Evolutionary conservation across 805 yeast species (phyloP), one percentile per base, ranked within the genome.

Genomic region (Suhomyces sp.): DNA sequence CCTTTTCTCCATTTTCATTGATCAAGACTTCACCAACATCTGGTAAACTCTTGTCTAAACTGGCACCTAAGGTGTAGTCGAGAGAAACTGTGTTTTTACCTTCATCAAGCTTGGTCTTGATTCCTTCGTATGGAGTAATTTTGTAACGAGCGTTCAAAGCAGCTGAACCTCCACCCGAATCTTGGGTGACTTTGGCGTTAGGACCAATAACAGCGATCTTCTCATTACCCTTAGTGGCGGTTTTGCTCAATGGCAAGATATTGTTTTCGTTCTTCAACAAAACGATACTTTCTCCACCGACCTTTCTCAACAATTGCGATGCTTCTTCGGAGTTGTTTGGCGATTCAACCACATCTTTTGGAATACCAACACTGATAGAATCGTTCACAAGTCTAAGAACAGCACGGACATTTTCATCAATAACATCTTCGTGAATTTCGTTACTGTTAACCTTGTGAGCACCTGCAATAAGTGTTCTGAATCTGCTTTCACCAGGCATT

Each of bases 151-250:
- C 69, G 15, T 56, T 54, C 43, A 74, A 56, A 8, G 77, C 60
- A 23, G 83, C 81, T 14, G 82, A 77, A 6, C 84, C 84, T 43
- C 84, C 84, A 39, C 84, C 83, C 16, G 77, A 70, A 41, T 63
- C 72, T 25, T 70, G 67, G 5, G 77, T 61, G 29, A 50, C 54
- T 43, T 65, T 73, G 18, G 77, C 82, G 42, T 74, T 76, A 23
- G 83, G 82, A 3, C 85, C 86, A 47, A 79, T 73, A 13, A 79
- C 71, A 2, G 77, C 75, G 21, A 69, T 60, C 8, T 50, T 63
- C 30, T 65, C 66, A 16, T 43, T 32, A 19, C 43, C 46, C 20
- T 38, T 40, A 26, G 38, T 5, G 9, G 43, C 42, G 10, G 31
- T 26, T 31, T 47, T 48, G 5, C 59, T 48, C 31, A 79, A 60